These are phyloP conservation scores for Solanum chacoense DNA, from an alignment of 305 asterid species.

Conservation along the genomic window DNA sequence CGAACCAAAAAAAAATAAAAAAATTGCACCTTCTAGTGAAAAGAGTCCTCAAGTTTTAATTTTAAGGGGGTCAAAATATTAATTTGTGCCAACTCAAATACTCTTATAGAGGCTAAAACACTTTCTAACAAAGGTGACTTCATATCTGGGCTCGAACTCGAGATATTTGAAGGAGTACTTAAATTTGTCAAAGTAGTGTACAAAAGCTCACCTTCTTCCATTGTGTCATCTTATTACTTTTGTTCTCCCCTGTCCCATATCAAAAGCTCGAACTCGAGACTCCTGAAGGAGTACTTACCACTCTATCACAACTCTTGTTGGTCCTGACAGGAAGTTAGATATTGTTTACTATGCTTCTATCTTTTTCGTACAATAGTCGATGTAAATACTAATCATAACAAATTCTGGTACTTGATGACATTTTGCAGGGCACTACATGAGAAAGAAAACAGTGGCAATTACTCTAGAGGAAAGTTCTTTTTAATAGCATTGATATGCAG, in stretches of 20 bases:
- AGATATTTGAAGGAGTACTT: not conserved
- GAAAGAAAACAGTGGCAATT: slow-evolving; percentile 4
- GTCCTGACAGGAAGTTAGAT: not conserved
- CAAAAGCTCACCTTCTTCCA: not conserved
- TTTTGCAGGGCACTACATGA: slow-evolving; percentile 58
- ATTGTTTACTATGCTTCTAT: not conserved
- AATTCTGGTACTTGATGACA: not conserved
- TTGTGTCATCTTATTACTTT: not conserved
- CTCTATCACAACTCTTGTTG: not conserved
- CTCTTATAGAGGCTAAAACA: not conserved
- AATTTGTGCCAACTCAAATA: not conserved
- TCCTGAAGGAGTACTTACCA: not conserved
- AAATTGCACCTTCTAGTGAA: not conserved
- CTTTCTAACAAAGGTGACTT: not conserved
- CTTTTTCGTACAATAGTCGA: not conserved
- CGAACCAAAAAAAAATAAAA: too few relatives aligned
- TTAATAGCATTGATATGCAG: slow-evolving; percentile 40
- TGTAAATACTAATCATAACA: not conserved
- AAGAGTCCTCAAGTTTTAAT: not conserved
- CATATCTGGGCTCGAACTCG: not conserved
- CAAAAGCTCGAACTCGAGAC: not conserved
- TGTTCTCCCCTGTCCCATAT: not conserved
- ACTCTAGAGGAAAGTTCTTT: slow-evolving; percentile 49
- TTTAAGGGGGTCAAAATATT: not conserved
- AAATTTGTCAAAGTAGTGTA: not conserved